Base-by-base conservation (phyloP, 805 yeast species). In the Alloascoidea hylecoeti region DNA sequence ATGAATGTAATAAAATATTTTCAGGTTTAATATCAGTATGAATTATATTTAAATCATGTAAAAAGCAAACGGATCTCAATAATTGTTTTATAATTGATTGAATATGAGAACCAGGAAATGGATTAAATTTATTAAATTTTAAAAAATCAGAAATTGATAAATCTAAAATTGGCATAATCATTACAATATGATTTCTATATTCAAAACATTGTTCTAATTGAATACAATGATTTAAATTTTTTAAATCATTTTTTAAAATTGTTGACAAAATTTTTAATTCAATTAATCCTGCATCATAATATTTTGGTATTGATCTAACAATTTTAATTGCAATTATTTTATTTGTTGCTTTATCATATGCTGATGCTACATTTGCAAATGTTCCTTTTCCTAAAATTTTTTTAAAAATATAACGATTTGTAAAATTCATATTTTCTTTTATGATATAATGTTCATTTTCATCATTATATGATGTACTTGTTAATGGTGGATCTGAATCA, bases 1-100 rank as follows among this genome's bases (percentile, higher is more conserved):
- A 73, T 48, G 75, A 72, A 41, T 71, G 70, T 23, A 86, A 62
- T 23, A 92, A 58, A 34, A 92, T 81, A 54, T 92, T 92, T 56
- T 92, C 99, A 1, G 99, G 99, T 59, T 92, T 92, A 47, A 92
- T 66, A 56, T 92, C 99, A 0, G 99, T 92, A 57, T 92, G 99
- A 34, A 92, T 84, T 36, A 92, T 67, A 39, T 80, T 83, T 53
- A 92, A 64, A 50, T 84, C 95, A 56, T 92, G 99, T 43, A 92
- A 62, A 50, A 81, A 89, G 1, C 92, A 81, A 32, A 89, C 94
- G 0, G 92, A 78, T 44, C 86, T 66, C 16, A 92, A 65, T 41
- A 92, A 58, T 58, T 92, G 99, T 52, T 78, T 75, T 16, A 94
- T 78, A 42, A 92, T 76, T 2, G 85, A 81, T 59, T 84, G 96